These are phyloP conservation scores for Phyllosticta citriasiana DNA, from an alignment of 2,329 filamentous ascomycete genomes.

Conservation along the genomic window DNA sequence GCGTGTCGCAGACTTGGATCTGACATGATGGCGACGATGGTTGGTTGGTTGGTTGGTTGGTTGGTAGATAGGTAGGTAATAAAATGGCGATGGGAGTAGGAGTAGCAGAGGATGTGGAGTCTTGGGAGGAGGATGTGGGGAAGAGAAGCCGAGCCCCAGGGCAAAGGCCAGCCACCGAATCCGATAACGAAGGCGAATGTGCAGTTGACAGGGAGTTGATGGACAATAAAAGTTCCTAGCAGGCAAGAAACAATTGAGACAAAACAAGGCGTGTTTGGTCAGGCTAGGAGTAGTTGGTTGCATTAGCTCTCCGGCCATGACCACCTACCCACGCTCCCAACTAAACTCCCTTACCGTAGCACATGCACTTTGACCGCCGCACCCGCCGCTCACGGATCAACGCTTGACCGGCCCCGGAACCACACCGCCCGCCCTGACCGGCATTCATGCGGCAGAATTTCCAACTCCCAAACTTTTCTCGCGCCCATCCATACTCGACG, in stretches of 20 bases:
- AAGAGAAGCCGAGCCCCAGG: not conserved
- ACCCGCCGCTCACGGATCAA: not conserved
- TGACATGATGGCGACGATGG: constrained; percentile 20
- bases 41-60: not conserved
- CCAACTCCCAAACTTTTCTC: constrained; percentile 7
- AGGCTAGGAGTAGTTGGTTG: too few species aligned
- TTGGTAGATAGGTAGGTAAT: too few species aligned
- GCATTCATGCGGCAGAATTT: constrained; percentile 1
- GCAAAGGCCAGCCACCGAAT: not conserved
- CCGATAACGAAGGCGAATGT: not conserved
- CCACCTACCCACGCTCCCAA: not conserved
- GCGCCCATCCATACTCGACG: not conserved
- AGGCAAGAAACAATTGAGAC: not conserved
- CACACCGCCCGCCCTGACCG: constrained; percentile 1
- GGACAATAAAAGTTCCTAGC: not conserved
- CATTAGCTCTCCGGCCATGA: too few species aligned
- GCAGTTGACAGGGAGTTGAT: not conserved
- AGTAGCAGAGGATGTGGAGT: not conserved
- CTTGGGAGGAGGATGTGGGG: not conserved
- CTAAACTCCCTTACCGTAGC: too few species aligned
- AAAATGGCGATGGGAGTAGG: not conserved
- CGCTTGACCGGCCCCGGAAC: not conserved
- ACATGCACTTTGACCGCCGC: not conserved
- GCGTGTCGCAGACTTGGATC: constrained; percentile 39
- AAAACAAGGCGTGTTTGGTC: not conserved